Evolutionary conservation across 2,329 filamentous ascomycete genomes (phyloP).

Genomic region (Plenodomus biglobosus): DNA sequence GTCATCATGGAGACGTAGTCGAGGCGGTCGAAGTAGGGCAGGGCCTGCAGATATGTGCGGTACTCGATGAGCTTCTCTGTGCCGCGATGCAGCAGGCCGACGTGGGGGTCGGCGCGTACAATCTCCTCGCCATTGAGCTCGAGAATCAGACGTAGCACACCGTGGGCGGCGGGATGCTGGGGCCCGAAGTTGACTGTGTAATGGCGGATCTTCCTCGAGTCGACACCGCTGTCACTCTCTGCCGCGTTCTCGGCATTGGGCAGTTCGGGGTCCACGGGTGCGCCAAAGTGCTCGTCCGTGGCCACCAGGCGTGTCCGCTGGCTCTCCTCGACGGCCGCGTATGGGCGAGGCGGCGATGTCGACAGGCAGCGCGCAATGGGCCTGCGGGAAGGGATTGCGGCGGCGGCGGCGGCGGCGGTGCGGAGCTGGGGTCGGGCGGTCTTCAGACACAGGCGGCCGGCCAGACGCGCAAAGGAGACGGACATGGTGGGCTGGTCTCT

Average conservation of each 20-base stretch:
- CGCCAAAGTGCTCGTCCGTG: conserved; percentile 64
- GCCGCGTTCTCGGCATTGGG: conserved; percentile 49
- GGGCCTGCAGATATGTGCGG: conserved; percentile 96
- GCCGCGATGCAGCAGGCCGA: conserved; percentile 91
- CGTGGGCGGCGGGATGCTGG: conserved; percentile 97
- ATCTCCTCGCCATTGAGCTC: conserved; percentile 98
- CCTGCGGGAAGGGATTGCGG: conserved; percentile 44
- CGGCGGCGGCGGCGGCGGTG: too few relatives aligned
- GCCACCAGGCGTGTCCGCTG: conserved; percentile 63
- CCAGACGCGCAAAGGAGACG: conserved; percentile 70
- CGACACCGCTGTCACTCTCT: conserved; percentile 50
- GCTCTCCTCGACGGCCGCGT: conserved; percentile 58
- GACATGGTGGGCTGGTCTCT: conserved; percentile 60
- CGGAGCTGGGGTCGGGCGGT: conserved; percentile 53
- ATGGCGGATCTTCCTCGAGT: conserved; percentile 86
- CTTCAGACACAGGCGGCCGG: conserved; percentile 64
- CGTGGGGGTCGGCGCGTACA: conserved; percentile 92
- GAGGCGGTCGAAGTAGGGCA: conserved; percentile 97
- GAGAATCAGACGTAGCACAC: conserved; percentile 94
- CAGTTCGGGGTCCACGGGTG: conserved; percentile 51
- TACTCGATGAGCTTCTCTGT: conserved; percentile 99
- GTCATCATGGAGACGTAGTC: conserved; percentile 99
- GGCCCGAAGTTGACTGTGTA: conserved; percentile 99
- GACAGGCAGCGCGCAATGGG: conserved; percentile 65
- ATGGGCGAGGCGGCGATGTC: conserved; percentile 62